These are phyloP conservation scores for Oryza meridionalis DNA, from an alignment of 176 grass and related monocot genomes.

Conservation along the genomic window DNA sequence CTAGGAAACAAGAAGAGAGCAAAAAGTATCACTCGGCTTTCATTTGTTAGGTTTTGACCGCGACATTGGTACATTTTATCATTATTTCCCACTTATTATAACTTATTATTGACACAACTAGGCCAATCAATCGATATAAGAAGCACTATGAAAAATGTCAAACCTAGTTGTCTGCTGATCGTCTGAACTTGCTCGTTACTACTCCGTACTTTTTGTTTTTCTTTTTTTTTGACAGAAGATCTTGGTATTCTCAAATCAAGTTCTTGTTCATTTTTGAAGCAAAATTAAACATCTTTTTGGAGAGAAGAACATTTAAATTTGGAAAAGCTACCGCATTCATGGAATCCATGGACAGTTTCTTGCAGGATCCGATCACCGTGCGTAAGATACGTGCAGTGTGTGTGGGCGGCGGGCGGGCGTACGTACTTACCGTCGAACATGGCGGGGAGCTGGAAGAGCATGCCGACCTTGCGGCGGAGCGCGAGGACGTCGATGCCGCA, in stretches of 20 bases:
- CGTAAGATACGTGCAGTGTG: neutral
- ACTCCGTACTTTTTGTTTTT: too few species aligned
- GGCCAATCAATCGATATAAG: neutral
- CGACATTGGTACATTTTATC: neutral
- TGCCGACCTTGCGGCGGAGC: slow-evolving; percentile 87
- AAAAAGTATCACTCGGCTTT: neutral
- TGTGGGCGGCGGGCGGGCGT: too few species aligned
- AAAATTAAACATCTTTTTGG: neutral
- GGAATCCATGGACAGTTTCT: too few species aligned
- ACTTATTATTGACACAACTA: neutral
- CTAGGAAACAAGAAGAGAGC: too few species aligned
- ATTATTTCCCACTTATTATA: neutral
- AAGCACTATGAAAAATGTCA: neutral
- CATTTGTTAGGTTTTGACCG: neutral
- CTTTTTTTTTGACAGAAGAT: neutral
- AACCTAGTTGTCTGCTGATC: neutral
- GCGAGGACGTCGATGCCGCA: slow-evolving; percentile 72
- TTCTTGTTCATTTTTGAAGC: neutral
- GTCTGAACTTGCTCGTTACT: neutral
- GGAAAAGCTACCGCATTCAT: neutral
- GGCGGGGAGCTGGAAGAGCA: slow-evolving; percentile 96
- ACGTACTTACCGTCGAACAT: slow-evolving; percentile 78
- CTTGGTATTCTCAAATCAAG: neutral
- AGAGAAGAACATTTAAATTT: neutral
- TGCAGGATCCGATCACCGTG: neutral